Conservation (phyloP, 306 rosid genomes). For the Quillaja saponaria region DNA sequence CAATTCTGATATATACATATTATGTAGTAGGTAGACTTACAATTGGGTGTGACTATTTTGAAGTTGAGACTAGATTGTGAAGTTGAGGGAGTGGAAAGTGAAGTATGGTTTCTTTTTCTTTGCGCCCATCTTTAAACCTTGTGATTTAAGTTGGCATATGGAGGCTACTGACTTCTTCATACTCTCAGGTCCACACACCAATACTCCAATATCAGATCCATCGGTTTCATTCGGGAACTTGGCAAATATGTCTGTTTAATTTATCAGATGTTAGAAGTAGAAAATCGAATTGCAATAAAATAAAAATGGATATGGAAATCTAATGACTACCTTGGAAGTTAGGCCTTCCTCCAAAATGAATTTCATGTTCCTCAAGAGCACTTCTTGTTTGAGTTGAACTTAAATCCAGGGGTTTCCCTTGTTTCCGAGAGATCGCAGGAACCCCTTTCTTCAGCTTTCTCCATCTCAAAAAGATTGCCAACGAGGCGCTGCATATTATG, state of each 20-base stretch:
- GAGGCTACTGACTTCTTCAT: constrained; percentile 74
- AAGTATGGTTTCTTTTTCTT: constrained; percentile 43
- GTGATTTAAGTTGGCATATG: constrained; percentile 45
- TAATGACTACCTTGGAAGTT: constrained; percentile 57
- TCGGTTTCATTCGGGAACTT: constrained; percentile 46
- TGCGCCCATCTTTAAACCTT: constrained; percentile 38
- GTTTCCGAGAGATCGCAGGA: constrained; percentile 29
- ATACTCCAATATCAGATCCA: constrained; percentile 57
- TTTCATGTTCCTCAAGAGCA: constrained; percentile 66
- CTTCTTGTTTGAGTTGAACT: constrained; percentile 47
- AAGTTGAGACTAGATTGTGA: constrained; percentile 62
- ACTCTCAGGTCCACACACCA: constrained; percentile 80
- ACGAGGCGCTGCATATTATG: constrained; percentile 42
- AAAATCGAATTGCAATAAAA: background rate
- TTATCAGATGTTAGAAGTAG: constrained; percentile 9
- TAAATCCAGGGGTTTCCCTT: constrained; percentile 39
- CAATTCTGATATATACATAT: too few species aligned
- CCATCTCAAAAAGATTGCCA: constrained; percentile 58
- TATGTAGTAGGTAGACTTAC: too few species aligned
- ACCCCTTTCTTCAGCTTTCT: constrained; percentile 60
- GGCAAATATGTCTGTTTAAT: constrained; percentile 57
- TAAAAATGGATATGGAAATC: constrained; percentile 1
- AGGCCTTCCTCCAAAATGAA: constrained; percentile 78
- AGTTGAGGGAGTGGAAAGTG: constrained; percentile 81
- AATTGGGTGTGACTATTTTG: background rate